phyloP scores from a whole-genome alignment of 257 asterid species.

The Nicotiana noctiflora region DNA sequence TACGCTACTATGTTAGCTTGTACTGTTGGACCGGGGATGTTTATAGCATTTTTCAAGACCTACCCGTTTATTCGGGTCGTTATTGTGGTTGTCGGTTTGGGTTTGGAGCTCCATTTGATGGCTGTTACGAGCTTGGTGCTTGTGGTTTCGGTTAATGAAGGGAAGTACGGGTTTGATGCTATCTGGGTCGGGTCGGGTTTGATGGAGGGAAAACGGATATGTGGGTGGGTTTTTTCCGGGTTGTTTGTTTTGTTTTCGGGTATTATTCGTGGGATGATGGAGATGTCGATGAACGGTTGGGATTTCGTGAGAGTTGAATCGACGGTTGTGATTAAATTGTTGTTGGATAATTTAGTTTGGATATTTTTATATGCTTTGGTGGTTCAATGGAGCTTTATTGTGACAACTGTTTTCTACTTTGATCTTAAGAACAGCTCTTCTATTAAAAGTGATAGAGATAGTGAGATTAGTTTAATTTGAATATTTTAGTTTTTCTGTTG shows the following conservation, averaged over 20 bases:
- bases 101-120: slow-evolving; percentile 6
- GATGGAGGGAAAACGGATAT: background rate
- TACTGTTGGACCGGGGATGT: background rate
- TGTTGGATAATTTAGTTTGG: background rate
- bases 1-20: background rate
- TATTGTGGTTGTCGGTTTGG: background rate
- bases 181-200: background rate
- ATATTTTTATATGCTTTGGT: background rate
- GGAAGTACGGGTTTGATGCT: background rate
- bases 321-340: background rate
- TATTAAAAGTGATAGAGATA: background rate
- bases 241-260: background rate
- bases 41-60: background rate
- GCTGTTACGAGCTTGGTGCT: background rate
- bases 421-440: background rate
- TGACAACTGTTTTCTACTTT: background rate
- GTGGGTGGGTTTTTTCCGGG: slow-evolving; percentile 4
- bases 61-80: background rate
- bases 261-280: background rate
- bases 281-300: background rate
- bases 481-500: background rate
- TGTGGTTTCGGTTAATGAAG: background rate
- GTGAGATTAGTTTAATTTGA: background rate
- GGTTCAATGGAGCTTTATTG: background rate
- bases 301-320: background rate